Conservation (phyloP, 1,139 yeast species). For the Kodamaea derodonti region DNA sequence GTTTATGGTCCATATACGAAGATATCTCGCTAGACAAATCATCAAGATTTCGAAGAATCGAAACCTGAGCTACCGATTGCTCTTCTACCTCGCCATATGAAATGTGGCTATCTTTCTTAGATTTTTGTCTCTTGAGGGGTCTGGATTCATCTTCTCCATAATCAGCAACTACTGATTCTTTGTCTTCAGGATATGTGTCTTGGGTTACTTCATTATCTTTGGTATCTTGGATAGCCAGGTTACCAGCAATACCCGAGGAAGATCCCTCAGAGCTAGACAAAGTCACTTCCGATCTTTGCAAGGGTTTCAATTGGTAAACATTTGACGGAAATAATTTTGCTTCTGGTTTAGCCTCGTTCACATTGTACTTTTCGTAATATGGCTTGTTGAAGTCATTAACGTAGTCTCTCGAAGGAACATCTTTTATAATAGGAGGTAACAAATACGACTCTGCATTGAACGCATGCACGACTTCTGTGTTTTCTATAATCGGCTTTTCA, state of each 20-base stretch:
- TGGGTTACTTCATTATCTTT: neutral
- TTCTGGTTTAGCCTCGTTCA: conserved; percentile 5
- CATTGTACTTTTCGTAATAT: conserved; percentile 16
- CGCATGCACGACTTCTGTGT: neutral
- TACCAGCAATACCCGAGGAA: conserved; percentile 1
- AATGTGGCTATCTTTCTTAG: conserved; percentile 9
- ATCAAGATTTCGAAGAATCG: conserved; percentile 28
- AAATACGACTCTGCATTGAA: neutral
- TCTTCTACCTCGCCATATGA: conserved; percentile 12
- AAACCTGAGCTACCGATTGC: conserved; percentile 27
- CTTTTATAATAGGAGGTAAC: neutral
- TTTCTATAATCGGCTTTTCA: neutral
- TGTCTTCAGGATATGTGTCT: conserved; percentile 3
- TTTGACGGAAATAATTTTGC: conserved; percentile 17
- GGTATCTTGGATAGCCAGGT: neutral
- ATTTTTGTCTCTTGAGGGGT: conserved; percentile 1
- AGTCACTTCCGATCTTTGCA: conserved; percentile 30
- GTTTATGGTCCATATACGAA: conserved; percentile 11
- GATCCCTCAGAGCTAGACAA: conserved; percentile 10
- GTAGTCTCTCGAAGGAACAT: conserved; percentile 3
- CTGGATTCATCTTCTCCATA: neutral
- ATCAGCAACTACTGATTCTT: no score
- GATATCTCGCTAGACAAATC: conserved; percentile 30
- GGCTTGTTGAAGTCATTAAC: conserved; percentile 20
- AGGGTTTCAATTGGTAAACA: conserved; percentile 29